A percentile compares a stretch with the other conserved stretches of the same genome.
phyloP scores from a whole-genome alignment of 2,329 filamentous ascomycete genomes.

The Aspergillus neotritici region DNA sequence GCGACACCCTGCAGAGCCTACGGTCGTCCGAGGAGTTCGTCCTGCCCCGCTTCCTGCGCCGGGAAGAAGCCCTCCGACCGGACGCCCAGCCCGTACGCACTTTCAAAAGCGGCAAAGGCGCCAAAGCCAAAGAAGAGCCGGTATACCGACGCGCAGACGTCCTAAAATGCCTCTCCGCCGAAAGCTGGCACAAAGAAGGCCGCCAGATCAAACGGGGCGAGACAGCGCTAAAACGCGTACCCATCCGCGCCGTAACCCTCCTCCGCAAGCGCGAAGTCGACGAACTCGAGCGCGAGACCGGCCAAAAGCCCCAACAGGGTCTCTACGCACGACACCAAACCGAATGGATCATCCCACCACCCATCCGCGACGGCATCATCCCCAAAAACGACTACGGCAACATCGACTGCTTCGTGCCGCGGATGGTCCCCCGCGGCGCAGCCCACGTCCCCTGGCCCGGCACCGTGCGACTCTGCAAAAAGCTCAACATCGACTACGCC shows the following conservation, averaged over 20 bases:
- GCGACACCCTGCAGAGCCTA: slow-evolving; percentile 81
- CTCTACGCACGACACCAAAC: slow-evolving; percentile 81
- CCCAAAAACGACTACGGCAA: slow-evolving; percentile 95
- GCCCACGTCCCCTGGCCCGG: slow-evolving; percentile 76
- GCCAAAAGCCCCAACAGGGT: slow-evolving; percentile 79
- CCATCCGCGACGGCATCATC: slow-evolving; percentile 77
- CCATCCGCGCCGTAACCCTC: slow-evolving; percentile 83
- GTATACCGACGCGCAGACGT: slow-evolving; percentile 78
- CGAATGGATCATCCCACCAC: slow-evolving; percentile 88
- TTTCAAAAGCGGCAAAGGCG: slow-evolving; percentile 71
- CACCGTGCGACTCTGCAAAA: slow-evolving; percentile 72
- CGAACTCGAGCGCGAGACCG: slow-evolving; percentile 71
- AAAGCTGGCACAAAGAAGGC: slow-evolving; percentile 98
- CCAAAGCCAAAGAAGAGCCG: slow-evolving; percentile 67
- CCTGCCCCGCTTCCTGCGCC: slow-evolving; percentile 76
- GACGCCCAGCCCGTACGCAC: slow-evolving; percentile 63
- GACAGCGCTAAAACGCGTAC: slow-evolving; percentile 75
- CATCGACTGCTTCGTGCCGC: slow-evolving; percentile 89
- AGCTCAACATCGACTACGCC: slow-evolving; percentile 78
- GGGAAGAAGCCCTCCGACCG: slow-evolving; percentile 79
- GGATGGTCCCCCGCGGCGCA: slow-evolving; percentile 84
- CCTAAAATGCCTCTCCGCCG: slow-evolving; percentile 77
- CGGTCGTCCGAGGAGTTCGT: slow-evolving; percentile 81
- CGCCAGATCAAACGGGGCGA: slow-evolving; percentile 66
- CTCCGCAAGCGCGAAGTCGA: slow-evolving; percentile 84